phyloP scores from a whole-genome alignment of 78 protist species.

The Emiliania huxleyi region DNA sequence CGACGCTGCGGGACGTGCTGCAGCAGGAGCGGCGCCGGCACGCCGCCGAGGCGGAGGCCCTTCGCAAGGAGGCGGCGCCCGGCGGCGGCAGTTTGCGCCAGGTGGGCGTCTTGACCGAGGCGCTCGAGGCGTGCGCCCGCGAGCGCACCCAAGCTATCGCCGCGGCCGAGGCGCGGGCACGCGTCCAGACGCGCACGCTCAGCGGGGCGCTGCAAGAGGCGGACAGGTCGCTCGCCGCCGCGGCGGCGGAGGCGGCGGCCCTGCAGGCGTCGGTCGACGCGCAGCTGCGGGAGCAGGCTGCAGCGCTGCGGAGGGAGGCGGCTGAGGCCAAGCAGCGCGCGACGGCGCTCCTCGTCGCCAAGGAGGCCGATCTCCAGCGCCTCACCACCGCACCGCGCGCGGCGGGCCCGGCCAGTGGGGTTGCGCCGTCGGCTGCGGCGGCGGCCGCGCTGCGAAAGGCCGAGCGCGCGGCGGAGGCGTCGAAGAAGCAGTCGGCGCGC shows the following conservation, averaged over 20 bases:
- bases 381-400: neutral
- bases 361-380: neutral
- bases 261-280: neutral
- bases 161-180: too few relatives aligned
- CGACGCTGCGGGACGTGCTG: neutral
- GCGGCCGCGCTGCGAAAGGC: neutral
- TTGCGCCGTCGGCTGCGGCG: neutral
- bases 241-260: neutral
- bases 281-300: neutral
- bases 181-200: neutral
- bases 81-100: neutral
- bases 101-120: neutral
- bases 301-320: neutral
- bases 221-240: neutral
- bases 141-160: neutral
- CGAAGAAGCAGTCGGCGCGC: neutral
- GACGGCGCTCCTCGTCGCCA: neutral
- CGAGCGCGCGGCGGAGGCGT: neutral
- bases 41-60: neutral
- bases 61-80: neutral
- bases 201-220: neutral
- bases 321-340: neutral
- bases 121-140: constrained; percentile 15
- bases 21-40: neutral
- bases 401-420: too few relatives aligned